phyloP scores from a whole-genome alignment of 2,329 filamentous ascomycete species.

The Paramyrothecium roridum region DNA sequence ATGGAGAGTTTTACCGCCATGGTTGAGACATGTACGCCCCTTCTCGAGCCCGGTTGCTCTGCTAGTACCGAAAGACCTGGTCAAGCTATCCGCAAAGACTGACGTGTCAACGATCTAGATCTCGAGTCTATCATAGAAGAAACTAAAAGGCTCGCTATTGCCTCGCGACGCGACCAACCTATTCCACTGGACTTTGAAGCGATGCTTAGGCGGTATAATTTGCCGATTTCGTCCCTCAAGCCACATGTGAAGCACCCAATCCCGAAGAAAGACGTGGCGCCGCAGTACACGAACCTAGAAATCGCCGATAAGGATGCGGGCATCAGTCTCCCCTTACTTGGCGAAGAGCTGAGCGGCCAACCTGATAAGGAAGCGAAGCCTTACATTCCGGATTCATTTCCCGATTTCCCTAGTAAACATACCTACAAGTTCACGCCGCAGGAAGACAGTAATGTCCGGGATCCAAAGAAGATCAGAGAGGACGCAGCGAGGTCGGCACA shows the following conservation, averaged over 20 bases:
- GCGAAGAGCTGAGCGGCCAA: conserved; percentile 55
- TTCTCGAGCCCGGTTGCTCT: too few relatives aligned
- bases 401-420: conserved; percentile 61
- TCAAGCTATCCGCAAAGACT: conserved; percentile 7
- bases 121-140: conserved; percentile 45
- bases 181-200: conserved; percentile 56
- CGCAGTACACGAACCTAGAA: conserved; percentile 34
- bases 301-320: conserved; percentile 36
- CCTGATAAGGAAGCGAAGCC: conserved; percentile 51
- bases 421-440: conserved; percentile 60
- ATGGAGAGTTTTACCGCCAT: conserved; percentile 55
- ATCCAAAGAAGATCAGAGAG: conserved; percentile 56
- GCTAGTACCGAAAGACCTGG: too few relatives aligned
- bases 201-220: conserved; percentile 47
- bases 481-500: conserved; percentile 58
- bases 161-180: conserved; percentile 49
- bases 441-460: conserved; percentile 40
- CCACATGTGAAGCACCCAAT: conserved; percentile 56
- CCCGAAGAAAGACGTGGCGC: conserved; percentile 31
- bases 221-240: conserved; percentile 48
- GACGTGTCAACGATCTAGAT: conserved; percentile 33
- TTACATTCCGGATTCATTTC: conserved; percentile 58
- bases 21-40: conserved; percentile 54
- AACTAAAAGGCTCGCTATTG: conserved; percentile 42
- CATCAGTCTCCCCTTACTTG: conserved; percentile 41